Base-by-base conservation (phyloP, 2,329 filamentous ascomycete genomes). In the Leptographium procerum region DNA sequence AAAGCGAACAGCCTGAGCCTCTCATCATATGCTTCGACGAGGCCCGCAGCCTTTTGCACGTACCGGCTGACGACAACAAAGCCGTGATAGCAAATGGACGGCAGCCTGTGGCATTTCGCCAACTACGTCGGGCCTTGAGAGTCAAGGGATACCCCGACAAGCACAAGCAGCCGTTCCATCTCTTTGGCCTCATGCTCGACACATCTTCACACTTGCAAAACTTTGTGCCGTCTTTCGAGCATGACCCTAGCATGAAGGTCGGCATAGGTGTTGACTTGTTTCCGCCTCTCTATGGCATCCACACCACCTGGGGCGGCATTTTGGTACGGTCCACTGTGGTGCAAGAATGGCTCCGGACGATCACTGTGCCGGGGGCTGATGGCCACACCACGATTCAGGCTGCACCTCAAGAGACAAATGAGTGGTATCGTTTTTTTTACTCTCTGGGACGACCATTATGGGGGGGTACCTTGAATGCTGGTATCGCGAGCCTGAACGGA, bases 121-220 rank as follows among this genome's bases (percentile, higher is more conserved):
- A 52, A 26, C 34, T 57, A 1, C 48, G 56, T 7, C 34, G 33
- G 6, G 26, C 48, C 11, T 24, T 57, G 22, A 9, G 14, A 1
- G 3, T 16, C 14, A 45, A 11, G 22, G 34, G 33, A 16, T n/a
- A n/a, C 13, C 9, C 51, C 51, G 13, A 22, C 6, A n/a, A n/a
- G n/a, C n/a, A n/a, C n/a, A n/a, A n/a, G n/a, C n/a, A n/a, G n/a
- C n/a, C n/a, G 1, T 22, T 16, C 11, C 51, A 16, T 24, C 6
- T 57, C 14, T 57, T 57, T 45, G 56, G 56, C 34, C 11, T 57
- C 33, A 31, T 57, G 14, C 56, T 57, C 4, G 56, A 57, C 28
- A 57, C 56, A 5, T 52, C 50, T 14, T 57, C 48, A 6, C 33
- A 28, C 10, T 11, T 57, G 6, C 56, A 52, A 9, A 57, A 57